phyloP scores from a whole-genome alignment of 371 early-diverging fungal genomes.

The Thermomucor indicae-seudaticae region DNA sequence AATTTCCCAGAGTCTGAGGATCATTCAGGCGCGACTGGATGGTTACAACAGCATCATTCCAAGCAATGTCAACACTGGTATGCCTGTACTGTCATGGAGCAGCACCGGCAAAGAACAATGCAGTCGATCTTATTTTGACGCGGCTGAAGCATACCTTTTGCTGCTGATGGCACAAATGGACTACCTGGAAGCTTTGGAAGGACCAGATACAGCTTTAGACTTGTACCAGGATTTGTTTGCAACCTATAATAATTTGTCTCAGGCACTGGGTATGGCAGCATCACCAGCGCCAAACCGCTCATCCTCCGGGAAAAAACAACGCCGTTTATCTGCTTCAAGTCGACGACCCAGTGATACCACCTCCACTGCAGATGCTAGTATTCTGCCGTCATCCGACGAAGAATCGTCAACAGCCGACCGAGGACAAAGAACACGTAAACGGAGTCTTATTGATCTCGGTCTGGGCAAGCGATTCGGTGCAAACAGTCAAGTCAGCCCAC shows the following conservation, averaged over 20 bases:
- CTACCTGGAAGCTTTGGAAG: conserved; percentile 27
- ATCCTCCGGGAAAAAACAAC: too few relatives aligned
- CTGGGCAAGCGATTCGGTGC: not conserved
- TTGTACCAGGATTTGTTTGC: conserved; percentile 56
- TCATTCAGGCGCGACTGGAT: not conserved
- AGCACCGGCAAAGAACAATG: conserved; percentile 15
- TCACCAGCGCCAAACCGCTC: too few relatives aligned
- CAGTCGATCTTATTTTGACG: conserved; percentile 14
- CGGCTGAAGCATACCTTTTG: conserved; percentile 13
- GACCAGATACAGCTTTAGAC: conserved; percentile 50
- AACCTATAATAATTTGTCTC: too few relatives aligned
- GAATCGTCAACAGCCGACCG: too few relatives aligned
- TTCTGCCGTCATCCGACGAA: too few relatives aligned
- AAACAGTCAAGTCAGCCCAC: too few relatives aligned
- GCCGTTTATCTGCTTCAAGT: too few relatives aligned
- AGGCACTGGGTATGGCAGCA: too few relatives aligned
- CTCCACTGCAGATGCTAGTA: too few relatives aligned
- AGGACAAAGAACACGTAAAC: too few relatives aligned
- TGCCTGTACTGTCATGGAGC: conserved; percentile 35
- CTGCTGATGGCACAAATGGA: conserved; percentile 16
- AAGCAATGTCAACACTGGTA: conserved; percentile 60
- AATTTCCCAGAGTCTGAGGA: conserved; percentile 50
- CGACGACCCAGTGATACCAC: too few relatives aligned
- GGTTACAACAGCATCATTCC: not conserved
- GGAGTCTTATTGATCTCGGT: conserved; percentile 4